Evolutionary conservation across 1,139 yeast species (phyloP).

Genomic region (Suhomyces coccinellae): DNA sequence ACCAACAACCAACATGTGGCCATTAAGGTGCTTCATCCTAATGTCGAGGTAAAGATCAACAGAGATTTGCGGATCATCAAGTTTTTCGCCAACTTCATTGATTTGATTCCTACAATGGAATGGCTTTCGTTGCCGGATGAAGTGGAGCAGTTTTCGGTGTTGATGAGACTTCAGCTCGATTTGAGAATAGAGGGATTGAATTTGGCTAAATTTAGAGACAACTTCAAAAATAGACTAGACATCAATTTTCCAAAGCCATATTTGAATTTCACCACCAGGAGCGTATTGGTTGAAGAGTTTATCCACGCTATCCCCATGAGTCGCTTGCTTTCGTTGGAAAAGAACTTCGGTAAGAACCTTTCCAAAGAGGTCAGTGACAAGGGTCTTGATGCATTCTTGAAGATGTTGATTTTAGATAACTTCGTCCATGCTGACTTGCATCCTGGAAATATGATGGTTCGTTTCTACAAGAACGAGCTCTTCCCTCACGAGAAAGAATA

Average conservation of each 20-base stretch:
- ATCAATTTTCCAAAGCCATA: constrained; percentile 83
- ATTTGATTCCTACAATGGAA: constrained; percentile 88
- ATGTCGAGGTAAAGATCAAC: constrained; percentile 66
- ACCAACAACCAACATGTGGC: constrained; percentile 68
- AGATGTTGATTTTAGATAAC: constrained; percentile 89
- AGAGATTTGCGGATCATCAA: constrained; percentile 85
- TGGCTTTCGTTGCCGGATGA: constrained; percentile 96
- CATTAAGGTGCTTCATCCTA: constrained; percentile 89
- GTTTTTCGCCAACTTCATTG: constrained; percentile 69
- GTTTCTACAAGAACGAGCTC: constrained; percentile 60
- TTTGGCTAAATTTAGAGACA: constrained; percentile 63
- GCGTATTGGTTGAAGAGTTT: constrained; percentile 83
- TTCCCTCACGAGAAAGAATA: constrained; percentile 48
- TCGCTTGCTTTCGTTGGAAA: constrained; percentile 48
- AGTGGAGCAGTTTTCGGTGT: constrained; percentile 78
- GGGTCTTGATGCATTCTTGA: constrained; percentile 85
- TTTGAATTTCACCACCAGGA: constrained; percentile 61
- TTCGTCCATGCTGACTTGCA: constrained; percentile 95
- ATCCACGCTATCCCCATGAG: constrained; percentile 84
- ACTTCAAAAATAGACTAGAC: constrained; percentile 59
- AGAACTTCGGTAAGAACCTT: constrained; percentile 51
- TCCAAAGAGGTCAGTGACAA: constrained; percentile 82
- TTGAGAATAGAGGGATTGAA: constrained; percentile 86
- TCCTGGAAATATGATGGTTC: constrained; percentile 90
- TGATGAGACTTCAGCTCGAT: constrained; percentile 90